A percentile compares a stretch with the other conserved stretches of the same genome.
phyloP scores from a whole-genome alignment of 129 eudicot genomes.

The Glebionis coronaria region DNA sequence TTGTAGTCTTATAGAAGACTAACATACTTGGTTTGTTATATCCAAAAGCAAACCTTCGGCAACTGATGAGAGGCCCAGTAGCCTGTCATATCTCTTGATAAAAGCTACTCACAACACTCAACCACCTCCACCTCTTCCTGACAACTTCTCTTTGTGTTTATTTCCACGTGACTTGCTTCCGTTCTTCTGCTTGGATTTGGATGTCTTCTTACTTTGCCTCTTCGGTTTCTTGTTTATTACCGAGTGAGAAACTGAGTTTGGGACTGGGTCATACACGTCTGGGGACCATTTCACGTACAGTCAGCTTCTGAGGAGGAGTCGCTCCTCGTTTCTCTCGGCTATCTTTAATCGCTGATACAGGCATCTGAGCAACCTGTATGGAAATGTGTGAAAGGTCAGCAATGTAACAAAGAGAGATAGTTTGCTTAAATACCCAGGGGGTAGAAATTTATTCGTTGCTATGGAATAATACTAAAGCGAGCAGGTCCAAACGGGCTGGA shows the following conservation, averaged over 20 bases:
- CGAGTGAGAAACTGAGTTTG: constrained; percentile 56
- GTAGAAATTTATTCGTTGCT: neutral
- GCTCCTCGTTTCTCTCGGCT: constrained; percentile 63
- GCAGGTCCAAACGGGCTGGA: neutral
- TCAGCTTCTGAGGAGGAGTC: constrained; percentile 37
- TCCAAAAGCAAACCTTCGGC: neutral
- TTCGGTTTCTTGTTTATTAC: constrained; percentile 38
- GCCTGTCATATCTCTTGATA: neutral
- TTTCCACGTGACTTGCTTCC: constrained; percentile 53
- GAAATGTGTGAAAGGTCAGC: constrained; percentile 3
- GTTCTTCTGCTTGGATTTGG: constrained; percentile 55
- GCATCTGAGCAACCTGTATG: constrained; percentile 46
- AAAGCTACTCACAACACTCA: neutral
- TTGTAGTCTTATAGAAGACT: neutral
- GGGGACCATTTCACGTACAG: constrained; percentile 75
- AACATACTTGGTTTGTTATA: neutral
- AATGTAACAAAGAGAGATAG: neutral
- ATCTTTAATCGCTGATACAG: constrained; percentile 72
- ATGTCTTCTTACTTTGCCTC: constrained; percentile 43
- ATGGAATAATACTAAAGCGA: constrained; percentile 5
- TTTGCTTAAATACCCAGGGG: neutral
- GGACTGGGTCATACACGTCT: constrained; percentile 77
- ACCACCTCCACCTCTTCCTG: constrained; percentile 33
- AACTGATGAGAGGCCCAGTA: neutral
- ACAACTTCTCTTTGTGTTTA: constrained; percentile 46